A percentile compares a stretch with the other conserved stretches of the same genome.
Conservation (phyloP, 495 filamentous ascomycete species). For the Podospora pseudocomata region DNA sequence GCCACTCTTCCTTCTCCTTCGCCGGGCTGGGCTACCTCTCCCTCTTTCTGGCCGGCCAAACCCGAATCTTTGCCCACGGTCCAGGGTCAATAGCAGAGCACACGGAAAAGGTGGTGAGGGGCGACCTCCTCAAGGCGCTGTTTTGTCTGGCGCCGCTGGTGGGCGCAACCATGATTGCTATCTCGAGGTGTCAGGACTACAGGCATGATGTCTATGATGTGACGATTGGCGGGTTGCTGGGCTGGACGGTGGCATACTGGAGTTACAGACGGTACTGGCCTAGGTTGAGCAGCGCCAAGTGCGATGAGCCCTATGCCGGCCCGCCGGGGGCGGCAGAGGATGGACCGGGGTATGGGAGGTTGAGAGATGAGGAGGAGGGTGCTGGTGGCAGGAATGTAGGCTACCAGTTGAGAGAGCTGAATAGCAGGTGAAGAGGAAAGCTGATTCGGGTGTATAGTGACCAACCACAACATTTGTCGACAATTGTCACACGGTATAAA, state of each 20-base stretch:
- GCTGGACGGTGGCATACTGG: slow-evolving; percentile 70
- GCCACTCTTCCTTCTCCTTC: slow-evolving; percentile 84
- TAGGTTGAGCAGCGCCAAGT: slow-evolving; percentile 43
- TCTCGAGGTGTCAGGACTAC: slow-evolving; percentile 91
- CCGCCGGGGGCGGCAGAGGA: slow-evolving; percentile 21
- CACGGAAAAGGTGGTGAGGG: slow-evolving; percentile 30
- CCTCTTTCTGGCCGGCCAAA: slow-evolving; percentile 74
- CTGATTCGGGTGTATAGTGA: slow-evolving; percentile 21
- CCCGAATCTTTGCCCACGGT: slow-evolving; percentile 71
- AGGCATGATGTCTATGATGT: slow-evolving; percentile 95
- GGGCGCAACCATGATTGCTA: slow-evolving; percentile 80
- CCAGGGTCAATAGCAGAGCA: slow-evolving; percentile 29
- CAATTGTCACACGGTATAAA: neutral
- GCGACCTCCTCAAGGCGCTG: slow-evolving; percentile 63
- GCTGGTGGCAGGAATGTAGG: slow-evolving; percentile 30
- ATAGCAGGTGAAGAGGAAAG: slow-evolving; percentile 13
- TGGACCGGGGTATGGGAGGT: slow-evolving; percentile 21
- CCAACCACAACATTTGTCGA: neutral
- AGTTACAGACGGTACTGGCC: slow-evolving; percentile 71
- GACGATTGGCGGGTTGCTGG: slow-evolving; percentile 67
- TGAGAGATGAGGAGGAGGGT: slow-evolving; percentile 37
- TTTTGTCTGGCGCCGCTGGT: slow-evolving; percentile 67
- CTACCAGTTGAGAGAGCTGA: slow-evolving; percentile 19
- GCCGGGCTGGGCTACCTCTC: slow-evolving; percentile 78
- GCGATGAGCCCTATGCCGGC: slow-evolving; percentile 48